Evolutionary conservation across 2,329 filamentous ascomycete genomes (phyloP), one percentile per base, ranked within the genome.

Genomic region (Sclerotinia trifoliorum): DNA sequence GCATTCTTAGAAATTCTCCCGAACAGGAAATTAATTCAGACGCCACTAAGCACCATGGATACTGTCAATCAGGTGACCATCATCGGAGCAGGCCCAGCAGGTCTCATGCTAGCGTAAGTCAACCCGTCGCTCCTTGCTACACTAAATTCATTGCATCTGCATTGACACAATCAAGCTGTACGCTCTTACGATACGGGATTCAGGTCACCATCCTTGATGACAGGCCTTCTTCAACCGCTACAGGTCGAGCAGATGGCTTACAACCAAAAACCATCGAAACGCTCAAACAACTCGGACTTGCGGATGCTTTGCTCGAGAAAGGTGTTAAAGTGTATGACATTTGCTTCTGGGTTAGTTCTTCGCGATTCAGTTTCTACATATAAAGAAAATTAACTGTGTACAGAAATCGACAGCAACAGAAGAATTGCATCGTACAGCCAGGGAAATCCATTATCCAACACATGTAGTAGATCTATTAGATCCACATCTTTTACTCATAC

Each of bases 171-270:
- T 71, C 81, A 92, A 48, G 84, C 85, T 24, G 60, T 15, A 51
- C 60, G 3, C 60, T 63, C 35, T 15, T 17, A 13, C 83, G 89
- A 11, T 90, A 86, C 74, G 90, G 89, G 19, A 86, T 92, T 74
- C 86, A 86, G 67, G 83, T 86, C 3, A 83, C 84, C 52, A 83
- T 92, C 56, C 81, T 92, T 61, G 90, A 93, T 79, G 88, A 92
- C 75, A 81, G 90, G 71, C 81, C 85, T 46, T 85, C 90, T 73
- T 86, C 86, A 74, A 93, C 90, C 0, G 70, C 72, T 1, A 74
- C 73, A 56, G 88, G 87, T 5, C 85, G 90, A 76, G 88, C 88
- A 15, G 88, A 91, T 72, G 86, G 86, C 3, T 82, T 87, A 48
- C 85, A 88, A 75, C 84, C 83, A 60, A 85, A 86, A 15, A 87